Conservation (phyloP, 345 rosid genomes). For the Brassica nigra region DNA sequence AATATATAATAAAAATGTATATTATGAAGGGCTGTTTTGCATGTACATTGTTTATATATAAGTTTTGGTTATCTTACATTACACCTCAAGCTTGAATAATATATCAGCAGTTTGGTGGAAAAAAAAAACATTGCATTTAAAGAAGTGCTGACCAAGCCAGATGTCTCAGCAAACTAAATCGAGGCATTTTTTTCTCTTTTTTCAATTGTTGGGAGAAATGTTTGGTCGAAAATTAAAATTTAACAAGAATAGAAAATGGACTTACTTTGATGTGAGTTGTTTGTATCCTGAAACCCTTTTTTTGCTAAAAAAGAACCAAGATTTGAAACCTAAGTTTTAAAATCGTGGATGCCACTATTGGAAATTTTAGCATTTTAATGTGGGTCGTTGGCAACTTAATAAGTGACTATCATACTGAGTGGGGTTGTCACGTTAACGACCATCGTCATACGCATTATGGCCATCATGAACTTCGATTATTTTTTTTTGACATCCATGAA, state of each 20-base stretch:
- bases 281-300: neutral
- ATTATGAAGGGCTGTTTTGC: neutral
- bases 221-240: neutral
- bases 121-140: neutral
- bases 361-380: slow-evolving; percentile 15
- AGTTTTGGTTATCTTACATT: neutral
- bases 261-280: slow-evolving; percentile 20
- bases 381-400: slow-evolving; percentile 19
- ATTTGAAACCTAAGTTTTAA: slow-evolving; percentile 4
- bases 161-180: neutral
- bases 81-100: no score
- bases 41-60: neutral
- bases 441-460: slow-evolving; percentile 36
- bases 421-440: slow-evolving; percentile 35
- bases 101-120: no score
- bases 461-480: slow-evolving; percentile 33
- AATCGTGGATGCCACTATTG: slow-evolving; percentile 5
- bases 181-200: neutral
- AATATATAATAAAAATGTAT: neutral
- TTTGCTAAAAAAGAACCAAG: no score
- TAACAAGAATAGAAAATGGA: neutral
- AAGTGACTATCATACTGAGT: slow-evolving; percentile 33
- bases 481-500: neutral
- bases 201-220: neutral
- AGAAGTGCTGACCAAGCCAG: neutral